Evolutionary conservation across 495 filamentous ascomycete genomes (phyloP).

Genomic region (Podospora australis): DNA sequence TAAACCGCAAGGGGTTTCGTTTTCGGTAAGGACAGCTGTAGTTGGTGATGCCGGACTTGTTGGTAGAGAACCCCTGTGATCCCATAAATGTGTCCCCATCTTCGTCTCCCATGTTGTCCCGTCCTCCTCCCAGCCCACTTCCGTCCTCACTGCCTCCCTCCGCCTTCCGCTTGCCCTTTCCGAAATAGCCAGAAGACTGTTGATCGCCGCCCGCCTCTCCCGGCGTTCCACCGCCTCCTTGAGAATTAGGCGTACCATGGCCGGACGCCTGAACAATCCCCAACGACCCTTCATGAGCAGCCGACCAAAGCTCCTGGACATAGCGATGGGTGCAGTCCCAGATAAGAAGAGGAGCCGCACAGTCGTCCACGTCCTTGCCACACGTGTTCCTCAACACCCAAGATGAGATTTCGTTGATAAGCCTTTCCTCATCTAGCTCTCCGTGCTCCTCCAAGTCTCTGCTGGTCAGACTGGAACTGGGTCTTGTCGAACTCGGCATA

Average conservation of each 20-base stretch:
- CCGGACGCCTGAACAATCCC: constrained; percentile 10
- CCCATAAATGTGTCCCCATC: constrained; percentile 11
- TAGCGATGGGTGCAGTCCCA: constrained; percentile 27
- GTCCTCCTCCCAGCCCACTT: constrained; percentile 12
- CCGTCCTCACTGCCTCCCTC: constrained; percentile 22
- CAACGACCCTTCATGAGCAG: constrained; percentile 14
- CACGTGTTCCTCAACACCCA: constrained; percentile 24
- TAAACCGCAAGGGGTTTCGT: constrained; percentile 32
- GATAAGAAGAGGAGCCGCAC: constrained; percentile 22
- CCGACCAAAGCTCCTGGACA: constrained; percentile 21
- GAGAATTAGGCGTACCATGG: constrained; percentile 14
- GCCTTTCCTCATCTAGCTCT: constrained; percentile 11
- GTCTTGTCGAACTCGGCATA: constrained; percentile 3
- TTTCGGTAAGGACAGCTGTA: constrained; percentile 34
- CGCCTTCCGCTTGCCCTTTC: constrained; percentile 26
- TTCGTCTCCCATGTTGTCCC: constrained; percentile 10
- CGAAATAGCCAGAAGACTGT: constrained; percentile 7
- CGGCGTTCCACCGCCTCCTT: constrained; percentile 9
- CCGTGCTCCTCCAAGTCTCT: constrained; percentile 11
- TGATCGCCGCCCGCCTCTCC: neutral
- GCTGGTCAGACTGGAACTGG: constrained; percentile 3
- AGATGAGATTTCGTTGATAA: constrained; percentile 23
- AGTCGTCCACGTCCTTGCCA: constrained; percentile 26
- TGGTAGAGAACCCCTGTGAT: constrained; percentile 10
- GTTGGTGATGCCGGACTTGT: constrained; percentile 11